Evolutionary conservation across 106 monocot species (phyloP), one percentile per base, ranked within the genome.

Genomic region (Apostasia ramifera): DNA sequence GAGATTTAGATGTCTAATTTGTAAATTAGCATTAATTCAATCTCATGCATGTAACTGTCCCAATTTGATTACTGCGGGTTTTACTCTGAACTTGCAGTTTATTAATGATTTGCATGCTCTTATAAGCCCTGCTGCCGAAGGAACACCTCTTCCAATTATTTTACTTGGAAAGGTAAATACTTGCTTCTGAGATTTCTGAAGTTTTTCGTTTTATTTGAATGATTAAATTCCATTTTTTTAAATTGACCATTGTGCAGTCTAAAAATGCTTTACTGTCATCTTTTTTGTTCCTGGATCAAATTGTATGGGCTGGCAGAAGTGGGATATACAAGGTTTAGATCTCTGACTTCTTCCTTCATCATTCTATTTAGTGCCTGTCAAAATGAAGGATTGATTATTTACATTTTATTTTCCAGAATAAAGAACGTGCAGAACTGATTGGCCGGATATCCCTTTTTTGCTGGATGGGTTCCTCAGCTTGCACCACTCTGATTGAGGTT

Each of bases 211-310:
- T 54, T 7, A 40, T 44, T 57, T 55, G 2, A 9, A 37, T 44
- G 40, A 51, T 58, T 57, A 11, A 44, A 47, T 53, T 5, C 5
- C 41, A 26, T 26, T 26, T 26, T 26, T 26, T 26, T 26, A 73
- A 6, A 42, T 40, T 6, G 48, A 3, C 42, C 13, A 61, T 55
- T 55, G 46, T 80, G 44, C 81, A 98, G 98, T 89, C 90, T 68
- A 98, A 93, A 78, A 98, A 98, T 83, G 92, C 98, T 55, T 63
- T 93, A 71, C 44, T 93, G 10, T 93, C 98, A 40, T 83, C 93
- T 59, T 98, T 90, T 81, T 75, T 98, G 43, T 84, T 98, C 74
- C 81, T 98, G 72, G 98, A 98, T 79, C 98, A 98, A 82, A 81
- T 98, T 59, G 92, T 98, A 15, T 98, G 98, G 98, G 67, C 73